Percentiles rank a stretch among this genome's conserved stretches.
These are phyloP conservation scores for Aspergillus fumigatus DNA, from an alignment of 2,329 filamentous ascomycete species.

Conservation along the genomic window DNA sequence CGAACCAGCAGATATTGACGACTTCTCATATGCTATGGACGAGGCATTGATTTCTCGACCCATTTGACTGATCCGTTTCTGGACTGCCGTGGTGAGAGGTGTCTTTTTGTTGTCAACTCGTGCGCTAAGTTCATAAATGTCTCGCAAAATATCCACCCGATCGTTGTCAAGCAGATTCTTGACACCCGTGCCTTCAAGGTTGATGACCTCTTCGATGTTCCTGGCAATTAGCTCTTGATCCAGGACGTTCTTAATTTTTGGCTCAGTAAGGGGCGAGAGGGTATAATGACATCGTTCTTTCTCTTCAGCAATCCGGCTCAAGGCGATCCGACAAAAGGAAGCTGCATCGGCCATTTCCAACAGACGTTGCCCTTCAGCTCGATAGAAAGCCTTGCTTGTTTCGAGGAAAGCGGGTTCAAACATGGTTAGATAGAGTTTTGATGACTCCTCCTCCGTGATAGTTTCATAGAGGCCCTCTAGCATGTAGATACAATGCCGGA, in stretches of 20 bases:
- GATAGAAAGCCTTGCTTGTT: conserved; percentile 70
- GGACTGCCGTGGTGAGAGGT: conserved; percentile 65
- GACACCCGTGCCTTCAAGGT: conserved; percentile 78
- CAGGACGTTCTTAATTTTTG: conserved; percentile 70
- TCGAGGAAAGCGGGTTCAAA: conserved; percentile 78
- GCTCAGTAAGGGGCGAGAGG: conserved; percentile 65
- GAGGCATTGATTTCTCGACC: conserved; percentile 75
- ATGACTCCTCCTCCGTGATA: conserved; percentile 68
- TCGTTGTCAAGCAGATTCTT: conserved; percentile 91
- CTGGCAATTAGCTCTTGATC: conserved; percentile 74
- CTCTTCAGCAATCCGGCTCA: conserved; percentile 73
- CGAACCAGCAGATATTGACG: conserved; percentile 43
- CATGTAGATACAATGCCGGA: conserved; percentile 84
- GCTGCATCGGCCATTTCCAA: conserved; percentile 75
- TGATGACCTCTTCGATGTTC: conserved; percentile 75
- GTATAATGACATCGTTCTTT: conserved; percentile 77
- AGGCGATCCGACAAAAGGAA: conserved; percentile 73
- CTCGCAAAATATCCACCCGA: conserved; percentile 68
- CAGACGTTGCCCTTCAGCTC: conserved; percentile 66
- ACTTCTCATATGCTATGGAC: conserved; percentile 53
- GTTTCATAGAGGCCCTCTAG: conserved; percentile 82
- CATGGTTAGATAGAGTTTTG: conserved; percentile 75
- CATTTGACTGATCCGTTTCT: conserved; percentile 70
- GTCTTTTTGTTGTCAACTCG: conserved; percentile 71
- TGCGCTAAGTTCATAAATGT: conserved; percentile 73